phyloP scores from a whole-genome alignment of 164 flowering plant genomes.

The Chimonanthus salicifolius region DNA sequence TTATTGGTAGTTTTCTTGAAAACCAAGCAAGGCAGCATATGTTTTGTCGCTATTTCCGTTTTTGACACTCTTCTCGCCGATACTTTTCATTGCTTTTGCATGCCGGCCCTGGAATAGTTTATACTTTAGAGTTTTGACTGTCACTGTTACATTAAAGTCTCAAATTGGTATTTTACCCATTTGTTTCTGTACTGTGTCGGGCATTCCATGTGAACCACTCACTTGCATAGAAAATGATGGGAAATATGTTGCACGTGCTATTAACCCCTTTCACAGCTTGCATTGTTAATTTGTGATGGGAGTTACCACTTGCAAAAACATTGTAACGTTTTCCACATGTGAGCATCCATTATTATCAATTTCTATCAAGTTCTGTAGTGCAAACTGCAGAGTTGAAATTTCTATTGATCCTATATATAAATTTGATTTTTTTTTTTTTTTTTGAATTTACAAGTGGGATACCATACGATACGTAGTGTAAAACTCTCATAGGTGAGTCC shows the following conservation, averaged over 20 bases:
- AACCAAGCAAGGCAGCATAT: background rate
- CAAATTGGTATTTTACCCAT: background rate
- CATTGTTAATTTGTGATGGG: background rate
- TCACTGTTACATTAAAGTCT: background rate
- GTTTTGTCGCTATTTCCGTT: background rate
- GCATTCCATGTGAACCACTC: background rate
- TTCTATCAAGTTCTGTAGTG: too few species aligned
- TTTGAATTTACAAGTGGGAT: too few species aligned
- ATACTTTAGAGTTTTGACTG: rapidly evolving
- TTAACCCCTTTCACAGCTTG: background rate
- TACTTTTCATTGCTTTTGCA: background rate
- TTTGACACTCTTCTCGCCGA: background rate
- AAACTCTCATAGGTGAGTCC: too few species aligned
- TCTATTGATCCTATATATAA: too few species aligned
- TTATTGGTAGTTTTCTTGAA: background rate
- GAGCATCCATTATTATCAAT: too few species aligned
- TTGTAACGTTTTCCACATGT: too few species aligned
- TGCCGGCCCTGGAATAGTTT: background rate
- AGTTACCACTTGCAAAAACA: too few species aligned
- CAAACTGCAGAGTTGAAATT: too few species aligned
- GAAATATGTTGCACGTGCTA: background rate
- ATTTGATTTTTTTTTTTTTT: too few species aligned
- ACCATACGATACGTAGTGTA: too few species aligned
- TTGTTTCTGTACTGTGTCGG: background rate
- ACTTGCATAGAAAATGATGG: background rate